phyloP scores from a whole-genome alignment of 2,329 filamentous ascomycete species.

The Spiromastix sp. region DNA sequence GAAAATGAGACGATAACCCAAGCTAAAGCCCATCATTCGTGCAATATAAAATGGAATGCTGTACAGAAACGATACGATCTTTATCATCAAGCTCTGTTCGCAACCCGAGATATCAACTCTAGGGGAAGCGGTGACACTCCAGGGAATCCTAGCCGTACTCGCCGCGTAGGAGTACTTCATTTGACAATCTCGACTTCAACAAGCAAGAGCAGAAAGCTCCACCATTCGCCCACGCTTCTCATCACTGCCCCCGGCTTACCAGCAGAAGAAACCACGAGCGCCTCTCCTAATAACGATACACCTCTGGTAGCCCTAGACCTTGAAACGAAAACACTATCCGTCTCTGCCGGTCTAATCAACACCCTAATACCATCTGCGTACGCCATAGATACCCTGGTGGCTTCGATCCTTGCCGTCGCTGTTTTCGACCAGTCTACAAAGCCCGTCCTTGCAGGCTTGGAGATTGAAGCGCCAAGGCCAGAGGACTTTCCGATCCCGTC shows the following conservation, averaged over 20 bases:
- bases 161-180: slow-evolving; percentile 27
- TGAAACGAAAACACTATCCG: slow-evolving; percentile 28
- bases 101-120: slow-evolving; percentile 14
- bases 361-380: slow-evolving; percentile 36
- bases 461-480: slow-evolving; percentile 16
- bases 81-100: slow-evolving; percentile 31
- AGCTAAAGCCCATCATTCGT: slow-evolving; percentile 37
- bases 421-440: slow-evolving; percentile 33
- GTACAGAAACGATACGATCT: slow-evolving; percentile 34
- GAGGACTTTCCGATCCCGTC: slow-evolving; percentile 7
- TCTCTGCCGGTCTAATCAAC: slow-evolving; percentile 31
- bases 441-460: slow-evolving; percentile 27
- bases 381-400: slow-evolving; percentile 37
- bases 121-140: slow-evolving; percentile 26
- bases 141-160: slow-evolving; percentile 21
- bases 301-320: slow-evolving; percentile 35
- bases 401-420: slow-evolving; percentile 35
- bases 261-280: slow-evolving; percentile 23
- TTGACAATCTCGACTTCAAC: slow-evolving; percentile 30
- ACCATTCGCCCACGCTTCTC: slow-evolving; percentile 26
- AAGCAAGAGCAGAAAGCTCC: slow-evolving; percentile 11
- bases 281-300: slow-evolving; percentile 24
- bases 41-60: slow-evolving; percentile 34
- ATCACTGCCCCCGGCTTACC: slow-evolving; percentile 29
- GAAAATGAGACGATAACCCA: slow-evolving; percentile 34